Conservation (phyloP, 2,329 filamentous ascomycete species). For the Phyllosticta ampelicida region DNA sequence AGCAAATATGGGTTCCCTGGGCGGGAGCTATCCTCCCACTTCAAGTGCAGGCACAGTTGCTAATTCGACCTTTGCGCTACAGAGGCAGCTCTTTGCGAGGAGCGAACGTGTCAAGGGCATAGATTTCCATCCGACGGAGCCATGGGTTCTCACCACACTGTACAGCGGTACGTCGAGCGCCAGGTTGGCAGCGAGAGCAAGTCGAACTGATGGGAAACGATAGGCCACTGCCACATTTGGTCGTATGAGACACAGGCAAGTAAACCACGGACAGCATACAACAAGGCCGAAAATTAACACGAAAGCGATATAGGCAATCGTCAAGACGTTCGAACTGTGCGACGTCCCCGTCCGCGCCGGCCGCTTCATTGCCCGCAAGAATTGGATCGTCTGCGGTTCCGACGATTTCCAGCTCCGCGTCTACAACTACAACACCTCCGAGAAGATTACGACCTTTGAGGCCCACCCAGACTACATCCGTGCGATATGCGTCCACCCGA, state of each 20-base stretch:
- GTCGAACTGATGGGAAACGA: conserved; percentile 18
- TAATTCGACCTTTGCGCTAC: conserved; percentile 32
- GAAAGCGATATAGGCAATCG: conserved; percentile 52
- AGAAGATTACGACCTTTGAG: conserved; percentile 96
- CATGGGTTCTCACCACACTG: conserved; percentile 90
- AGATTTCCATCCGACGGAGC: conserved; percentile 93
- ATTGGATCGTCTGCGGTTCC: conserved; percentile 95
- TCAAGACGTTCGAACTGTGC: conserved; percentile 98
- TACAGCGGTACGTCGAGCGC: conserved; percentile 62
- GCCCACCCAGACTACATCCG: conserved; percentile 98
- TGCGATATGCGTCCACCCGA: conserved; percentile 89
- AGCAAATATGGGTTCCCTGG: background rate
- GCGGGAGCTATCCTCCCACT: background rate
- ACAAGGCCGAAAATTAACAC: conserved; percentile 10
- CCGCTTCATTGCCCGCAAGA: conserved; percentile 94
- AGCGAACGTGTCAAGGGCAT: conserved; percentile 89
- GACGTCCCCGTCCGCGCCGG: conserved; percentile 96
- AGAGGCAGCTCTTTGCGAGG: conserved; percentile 76
- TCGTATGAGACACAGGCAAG: conserved; percentile 79
- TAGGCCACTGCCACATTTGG: conserved; percentile 98
- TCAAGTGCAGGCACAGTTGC: conserved; percentile 15
- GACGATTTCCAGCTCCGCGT: conserved; percentile 75
- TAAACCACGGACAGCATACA: background rate
- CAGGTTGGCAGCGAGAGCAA: conserved; percentile 1
- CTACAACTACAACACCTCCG: conserved; percentile 98